Base-by-base conservation (phyloP, 1,139 yeast genomes). In the Candida smagusa region DNA sequence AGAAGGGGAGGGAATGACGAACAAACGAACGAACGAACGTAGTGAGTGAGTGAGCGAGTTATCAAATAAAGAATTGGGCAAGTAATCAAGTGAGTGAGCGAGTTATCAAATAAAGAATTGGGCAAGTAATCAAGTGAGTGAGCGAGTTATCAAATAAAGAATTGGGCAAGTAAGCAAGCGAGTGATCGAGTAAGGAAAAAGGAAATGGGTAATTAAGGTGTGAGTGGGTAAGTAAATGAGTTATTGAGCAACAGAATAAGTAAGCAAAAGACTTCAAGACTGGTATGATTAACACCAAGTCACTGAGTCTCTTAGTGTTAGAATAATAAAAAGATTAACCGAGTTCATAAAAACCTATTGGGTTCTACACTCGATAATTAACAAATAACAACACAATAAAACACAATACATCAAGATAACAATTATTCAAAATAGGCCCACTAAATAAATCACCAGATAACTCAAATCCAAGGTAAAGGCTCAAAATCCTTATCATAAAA, bases 1-100 rank as follows among this genome's bases (percentile, higher is more conserved):
- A 50, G 42, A 39, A 42, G 39, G 46, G 42, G 6, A 23, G 26
- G 4, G 12, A 9, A 6, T 24, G 27, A 24, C 4, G n/a, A 24
- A 24, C 11, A 9, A 3, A 24, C 27, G 27, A 24, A 24, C 12
- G 25, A 22, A 9, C 25, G 25, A 22, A 22, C 25, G 25, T 7
- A 22, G 25, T 22, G 25, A 22, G 25, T 22, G 25, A 22, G 25
- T 22, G 25, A 22, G 25, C 9, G 25, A 22, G 25, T 22, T 7
- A 22, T 7, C 9, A 9, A 22, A 9, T 22, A 9, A 22, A 9
- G 7, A 9, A 22, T 7, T 22, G 25, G 9, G 25, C 9, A 9
- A 22, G 25, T 22, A 9, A 22, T 7, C 9, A 9, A 22, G 25
- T 22, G 25, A 22, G 25, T 22, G 25, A 22, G 25, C 9, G 25